Evolutionary conservation across 2,329 filamentous ascomycete species (phyloP).

Genomic region (Sporothrix inflata): DNA sequence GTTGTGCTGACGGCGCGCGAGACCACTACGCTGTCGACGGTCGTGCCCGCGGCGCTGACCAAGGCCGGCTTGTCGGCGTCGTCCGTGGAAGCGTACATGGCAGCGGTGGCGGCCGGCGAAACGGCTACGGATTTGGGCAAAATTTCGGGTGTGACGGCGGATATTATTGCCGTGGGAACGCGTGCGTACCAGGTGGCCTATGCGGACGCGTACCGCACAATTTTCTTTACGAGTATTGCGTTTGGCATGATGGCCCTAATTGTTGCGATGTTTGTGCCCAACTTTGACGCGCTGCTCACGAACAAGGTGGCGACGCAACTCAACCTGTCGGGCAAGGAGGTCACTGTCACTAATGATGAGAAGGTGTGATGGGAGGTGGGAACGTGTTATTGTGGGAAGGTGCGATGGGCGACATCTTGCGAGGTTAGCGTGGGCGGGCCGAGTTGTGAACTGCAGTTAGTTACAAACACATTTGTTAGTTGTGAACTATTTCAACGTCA

Average conservation of each 20-base stretch:
- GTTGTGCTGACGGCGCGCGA: conserved; percentile 39
- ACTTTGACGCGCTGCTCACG: conserved; percentile 31
- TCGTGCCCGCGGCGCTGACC: conserved; percentile 38
- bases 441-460: not conserved
- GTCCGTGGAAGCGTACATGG: conserved; percentile 38
- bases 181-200: conserved; percentile 39
- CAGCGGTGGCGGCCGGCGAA: conserved; percentile 33
- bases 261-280: conserved; percentile 31
- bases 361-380: not conserved
- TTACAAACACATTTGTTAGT: not conserved
- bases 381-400: not conserved
- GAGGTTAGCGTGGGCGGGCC: not conserved
- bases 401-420: not conserved
- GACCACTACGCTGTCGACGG: conserved; percentile 34
- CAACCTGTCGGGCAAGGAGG: conserved; percentile 18
- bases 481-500: not conserved
- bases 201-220: conserved; percentile 39
- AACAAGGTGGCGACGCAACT: conserved; percentile 31
- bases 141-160: conserved; percentile 38
- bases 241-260: conserved; percentile 38
- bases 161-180: conserved; percentile 37
- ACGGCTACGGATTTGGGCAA: conserved; percentile 32
- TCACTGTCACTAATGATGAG: not conserved
- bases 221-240: conserved; percentile 39
- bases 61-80: conserved; percentile 38